Conservation (phyloP, 495 filamentous ascomycete genomes). For the Penicillium crystallinum region DNA sequence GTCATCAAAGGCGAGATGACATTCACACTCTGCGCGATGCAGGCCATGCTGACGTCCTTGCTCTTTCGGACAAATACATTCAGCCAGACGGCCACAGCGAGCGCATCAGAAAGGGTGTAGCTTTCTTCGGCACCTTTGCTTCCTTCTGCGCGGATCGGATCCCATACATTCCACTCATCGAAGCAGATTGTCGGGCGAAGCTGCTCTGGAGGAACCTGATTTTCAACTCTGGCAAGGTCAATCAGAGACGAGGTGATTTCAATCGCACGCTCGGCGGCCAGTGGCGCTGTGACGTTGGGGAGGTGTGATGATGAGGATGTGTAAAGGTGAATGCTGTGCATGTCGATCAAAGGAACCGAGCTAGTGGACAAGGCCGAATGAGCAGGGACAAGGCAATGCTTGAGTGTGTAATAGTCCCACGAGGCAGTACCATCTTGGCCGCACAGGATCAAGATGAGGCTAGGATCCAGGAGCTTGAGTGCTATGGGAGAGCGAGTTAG, state of each 20-base stretch:
- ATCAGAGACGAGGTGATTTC: slow-evolving; percentile 62
- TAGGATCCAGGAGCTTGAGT: slow-evolving; percentile 68
- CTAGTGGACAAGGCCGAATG: slow-evolving; percentile 38
- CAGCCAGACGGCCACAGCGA: slow-evolving; percentile 68
- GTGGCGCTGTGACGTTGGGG: slow-evolving; percentile 60
- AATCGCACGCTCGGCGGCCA: slow-evolving; percentile 69
- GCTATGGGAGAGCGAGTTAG: slow-evolving; percentile 28
- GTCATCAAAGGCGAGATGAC: slow-evolving; percentile 77
- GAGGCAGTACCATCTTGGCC: slow-evolving; percentile 60
- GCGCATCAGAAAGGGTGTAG: slow-evolving; percentile 72
- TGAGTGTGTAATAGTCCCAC: slow-evolving; percentile 70
- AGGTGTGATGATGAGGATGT: slow-evolving; percentile 52
- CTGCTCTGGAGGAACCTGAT: slow-evolving; percentile 49
- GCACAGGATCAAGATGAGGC: slow-evolving; percentile 61
- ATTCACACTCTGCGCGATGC: slow-evolving; percentile 74
- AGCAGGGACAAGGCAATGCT: slow-evolving; percentile 50
- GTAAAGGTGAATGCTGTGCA: slow-evolving; percentile 70
- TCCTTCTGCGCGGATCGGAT: slow-evolving; percentile 65
- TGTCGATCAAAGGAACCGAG: slow-evolving; percentile 57
- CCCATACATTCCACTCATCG: slow-evolving; percentile 87
- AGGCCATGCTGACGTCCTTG: slow-evolving; percentile 69
- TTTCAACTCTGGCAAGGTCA: slow-evolving; percentile 70
- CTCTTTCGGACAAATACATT: slow-evolving; percentile 79
- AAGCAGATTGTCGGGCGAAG: slow-evolving; percentile 68
- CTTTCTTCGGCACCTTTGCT: slow-evolving; percentile 62